Percentiles rank a stretch among this genome's conserved stretches.
Conservation (phyloP, 371 early-diverging fungal genomes). For the Gilbertella persicaria region DNA sequence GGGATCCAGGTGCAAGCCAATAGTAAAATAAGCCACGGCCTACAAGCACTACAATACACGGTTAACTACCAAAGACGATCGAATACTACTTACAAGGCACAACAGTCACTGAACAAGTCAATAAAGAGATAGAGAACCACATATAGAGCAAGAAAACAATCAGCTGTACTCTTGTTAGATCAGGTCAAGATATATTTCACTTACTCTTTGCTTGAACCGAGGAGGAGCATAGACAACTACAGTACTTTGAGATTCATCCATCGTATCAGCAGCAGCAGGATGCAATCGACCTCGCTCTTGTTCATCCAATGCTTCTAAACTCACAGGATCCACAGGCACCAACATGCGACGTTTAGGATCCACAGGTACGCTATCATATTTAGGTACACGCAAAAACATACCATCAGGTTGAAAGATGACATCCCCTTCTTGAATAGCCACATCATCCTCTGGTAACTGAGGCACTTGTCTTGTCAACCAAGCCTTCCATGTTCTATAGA, state of each 20-base stretch:
- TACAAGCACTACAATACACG: constrained; percentile 35
- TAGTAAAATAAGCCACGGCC: constrained; percentile 49
- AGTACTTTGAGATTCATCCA: constrained; percentile 51
- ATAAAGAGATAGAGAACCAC: constrained; percentile 59
- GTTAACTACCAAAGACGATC: too few species aligned
- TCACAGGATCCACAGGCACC: constrained; percentile 68
- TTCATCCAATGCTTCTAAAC: constrained; percentile 61
- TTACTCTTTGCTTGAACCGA: constrained; percentile 52
- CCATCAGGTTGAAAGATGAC: constrained; percentile 68
- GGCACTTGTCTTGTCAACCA: constrained; percentile 22
- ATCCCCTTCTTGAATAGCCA: constrained; percentile 33
- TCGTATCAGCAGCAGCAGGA: constrained; percentile 54
- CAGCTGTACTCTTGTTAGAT: too few species aligned
- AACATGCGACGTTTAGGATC: constrained; percentile 70
- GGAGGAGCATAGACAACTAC: constrained; percentile 73
- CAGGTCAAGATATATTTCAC: too few species aligned
- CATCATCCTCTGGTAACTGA: constrained; percentile 25
- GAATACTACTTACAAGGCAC: constrained; percentile 47
- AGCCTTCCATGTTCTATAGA: constrained; percentile 16
- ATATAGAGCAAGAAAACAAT: constrained; percentile 43
- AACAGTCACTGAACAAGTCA: constrained; percentile 52
- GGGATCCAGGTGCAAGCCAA: constrained; percentile 34
- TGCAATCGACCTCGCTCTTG: constrained; percentile 58
- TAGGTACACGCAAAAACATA: constrained; percentile 68
- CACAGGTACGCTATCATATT: constrained; percentile 70